These are phyloP conservation scores for Hibiscus mutabilis DNA, from an alignment of 345 rosid genomes.

Conservation along the genomic window DNA sequence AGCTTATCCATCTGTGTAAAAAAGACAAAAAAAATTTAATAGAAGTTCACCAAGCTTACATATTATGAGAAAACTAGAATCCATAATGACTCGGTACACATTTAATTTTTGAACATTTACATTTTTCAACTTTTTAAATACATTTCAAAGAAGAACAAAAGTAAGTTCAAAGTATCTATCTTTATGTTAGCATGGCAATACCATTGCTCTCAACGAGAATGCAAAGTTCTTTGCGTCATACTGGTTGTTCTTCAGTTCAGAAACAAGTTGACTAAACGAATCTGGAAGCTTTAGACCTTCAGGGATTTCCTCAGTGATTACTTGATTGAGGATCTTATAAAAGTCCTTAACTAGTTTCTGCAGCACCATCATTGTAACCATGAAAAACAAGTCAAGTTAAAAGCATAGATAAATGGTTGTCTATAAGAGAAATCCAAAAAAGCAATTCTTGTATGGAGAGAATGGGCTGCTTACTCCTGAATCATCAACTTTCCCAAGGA, in stretches of 20 bases:
- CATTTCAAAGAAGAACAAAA: background rate
- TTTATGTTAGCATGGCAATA: slow-evolving; percentile 23
- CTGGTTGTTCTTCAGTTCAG: slow-evolving; percentile 73
- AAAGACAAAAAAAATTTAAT: background rate
- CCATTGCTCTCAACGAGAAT: slow-evolving; percentile 79
- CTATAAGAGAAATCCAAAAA: background rate
- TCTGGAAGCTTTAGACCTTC: slow-evolving; percentile 76
- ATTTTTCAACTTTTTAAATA: background rate
- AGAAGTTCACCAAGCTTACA: background rate
- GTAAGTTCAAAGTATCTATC: background rate
- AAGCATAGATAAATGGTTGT: slow-evolving; percentile 9
- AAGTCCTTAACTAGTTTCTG: slow-evolving; percentile 91
- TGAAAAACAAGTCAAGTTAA: slow-evolving; percentile 10
- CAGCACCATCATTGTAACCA: slow-evolving; percentile 23
- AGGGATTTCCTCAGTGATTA: slow-evolving; percentile 71
- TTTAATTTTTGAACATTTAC: background rate
- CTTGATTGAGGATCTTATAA: slow-evolving; percentile 76
- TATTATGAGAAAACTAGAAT: background rate
- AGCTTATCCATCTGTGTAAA: slow-evolving; percentile 77
- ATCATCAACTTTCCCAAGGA: slow-evolving; percentile 85
- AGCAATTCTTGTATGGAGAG: background rate
- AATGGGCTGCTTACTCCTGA: slow-evolving; percentile 57
- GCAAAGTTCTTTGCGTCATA: slow-evolving; percentile 88
- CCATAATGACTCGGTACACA: background rate
- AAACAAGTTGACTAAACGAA: slow-evolving; percentile 78